A percentile compares a stretch with the other conserved stretches of the same genome.
Conservation (phyloP, 2,329 filamentous ascomycete genomes). For the Paracoccidioides brasiliensis region DNA sequence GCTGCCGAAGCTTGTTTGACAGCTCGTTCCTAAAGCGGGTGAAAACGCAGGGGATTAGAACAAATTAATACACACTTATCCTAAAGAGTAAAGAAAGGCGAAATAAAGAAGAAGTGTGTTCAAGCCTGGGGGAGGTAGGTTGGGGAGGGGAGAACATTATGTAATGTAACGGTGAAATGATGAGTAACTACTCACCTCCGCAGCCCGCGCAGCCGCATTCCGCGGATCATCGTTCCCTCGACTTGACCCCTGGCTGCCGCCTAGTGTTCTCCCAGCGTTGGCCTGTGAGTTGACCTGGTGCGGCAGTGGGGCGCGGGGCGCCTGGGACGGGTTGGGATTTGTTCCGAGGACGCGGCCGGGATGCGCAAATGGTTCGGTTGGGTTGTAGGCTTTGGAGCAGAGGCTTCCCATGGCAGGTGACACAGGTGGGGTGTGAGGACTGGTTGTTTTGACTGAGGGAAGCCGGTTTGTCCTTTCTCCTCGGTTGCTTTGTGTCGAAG, state of each 20-base stretch:
- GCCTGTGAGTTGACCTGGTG: conserved; percentile 34
- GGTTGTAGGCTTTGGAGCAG: conserved; percentile 58
- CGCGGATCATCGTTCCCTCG: conserved; percentile 46
- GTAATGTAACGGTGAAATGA: not conserved
- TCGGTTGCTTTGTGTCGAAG: not conserved
- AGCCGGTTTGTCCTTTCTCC: not conserved
- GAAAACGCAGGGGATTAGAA: too few relatives aligned
- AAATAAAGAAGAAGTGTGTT: not conserved
- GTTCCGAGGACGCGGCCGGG: conserved; percentile 61
- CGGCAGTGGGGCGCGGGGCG: conserved; percentile 37
- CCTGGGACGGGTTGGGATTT: conserved; percentile 35
- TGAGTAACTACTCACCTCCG: conserved; percentile 57
- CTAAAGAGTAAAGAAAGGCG: too few relatives aligned
- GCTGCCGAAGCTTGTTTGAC: conserved; percentile 36
- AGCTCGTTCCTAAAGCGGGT: conserved; percentile 47
- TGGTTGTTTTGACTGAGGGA: not conserved
- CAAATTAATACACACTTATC: too few relatives aligned
- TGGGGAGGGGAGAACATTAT: not conserved
- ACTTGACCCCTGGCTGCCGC: conserved; percentile 31
- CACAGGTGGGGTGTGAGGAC: not conserved
- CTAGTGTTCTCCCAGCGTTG: conserved; percentile 51
- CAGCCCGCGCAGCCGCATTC: conserved; percentile 63
- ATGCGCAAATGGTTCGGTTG: conserved; percentile 51
- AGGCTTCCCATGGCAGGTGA: conserved; percentile 64
- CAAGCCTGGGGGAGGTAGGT: not conserved